Evolutionary conservation across 129 eudicot species (phyloP), one percentile per base, ranked within the genome.

Genomic region (Scalesia atractyloides): DNA sequence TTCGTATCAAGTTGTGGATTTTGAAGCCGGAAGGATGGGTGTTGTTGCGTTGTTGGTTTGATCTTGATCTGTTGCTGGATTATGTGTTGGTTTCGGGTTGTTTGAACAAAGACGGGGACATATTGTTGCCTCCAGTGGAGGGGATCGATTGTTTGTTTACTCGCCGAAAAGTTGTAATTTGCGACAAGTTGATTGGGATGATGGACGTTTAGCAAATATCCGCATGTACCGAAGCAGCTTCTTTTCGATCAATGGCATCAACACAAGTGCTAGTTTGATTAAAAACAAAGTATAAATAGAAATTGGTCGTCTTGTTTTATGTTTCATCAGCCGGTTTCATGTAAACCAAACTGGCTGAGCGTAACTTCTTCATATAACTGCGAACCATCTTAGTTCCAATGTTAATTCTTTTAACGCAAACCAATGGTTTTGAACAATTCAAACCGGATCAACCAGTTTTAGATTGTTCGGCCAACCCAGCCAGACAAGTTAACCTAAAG

Each of bases 11-110:
- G 60, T 12, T 68, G 52, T 49, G 58, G 73, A 9, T 34, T 9
- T 33, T 69, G 73, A 69, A 60, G 44, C 5, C n/a, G 46, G 10
- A 69, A 49, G 63, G 37, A 51, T 69, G 63, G 73, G 30, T 50
- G 62, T 26, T 50, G 62, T 26, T 37, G 18, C 52, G 37, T 5
- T 12, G 64, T 53, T n/a, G 20, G 13, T 11, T 70, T 4, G 74
- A 69, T 33, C 9, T 17, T 18, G 13, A 13, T 9, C 15, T 3
- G 18, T 14, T 8, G 6, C 13, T 0, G 11, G 8, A 16, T 20
- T 9, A 11, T 57, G 33, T 19, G 33, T 13, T 0, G 3, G 74
- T 53, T 54, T 56, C 12, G 33, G 75, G 75, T 39, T 43, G 75
- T 18, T 70, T 53, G 66, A 70, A 71, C 0, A 30, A 30, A 30